A percentile compares a stretch with the other conserved stretches of the same genome.
Conservation (phyloP, 129 eudicot species). For the Centella asiatica region DNA sequence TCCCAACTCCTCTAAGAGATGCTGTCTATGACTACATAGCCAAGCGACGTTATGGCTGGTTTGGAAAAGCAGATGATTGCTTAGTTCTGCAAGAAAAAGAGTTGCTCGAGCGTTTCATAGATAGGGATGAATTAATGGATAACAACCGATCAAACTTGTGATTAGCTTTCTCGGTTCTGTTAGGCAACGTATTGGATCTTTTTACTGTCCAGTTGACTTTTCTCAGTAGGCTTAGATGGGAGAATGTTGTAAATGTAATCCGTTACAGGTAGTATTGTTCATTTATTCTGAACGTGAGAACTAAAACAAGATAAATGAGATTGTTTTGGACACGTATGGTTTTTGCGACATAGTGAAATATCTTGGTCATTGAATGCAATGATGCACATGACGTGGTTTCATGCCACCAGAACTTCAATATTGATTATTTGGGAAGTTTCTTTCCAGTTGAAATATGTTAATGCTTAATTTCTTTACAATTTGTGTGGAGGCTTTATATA, state of each 20-base stretch:
- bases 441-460: neutral
- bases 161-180: constrained; percentile 6
- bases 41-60: constrained; percentile 66
- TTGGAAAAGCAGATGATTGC: constrained; percentile 79
- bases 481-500: too few relatives aligned
- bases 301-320: neutral
- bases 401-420: neutral
- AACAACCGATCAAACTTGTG: constrained; percentile 28
- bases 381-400: too few relatives aligned
- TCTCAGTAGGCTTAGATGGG: constrained; percentile 8
- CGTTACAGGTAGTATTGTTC: neutral
- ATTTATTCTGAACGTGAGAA: neutral
- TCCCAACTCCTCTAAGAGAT: constrained; percentile 84
- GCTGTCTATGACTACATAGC: constrained; percentile 79
- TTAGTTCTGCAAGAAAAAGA: constrained; percentile 75
- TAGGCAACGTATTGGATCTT: neutral
- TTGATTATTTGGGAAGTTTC: neutral
- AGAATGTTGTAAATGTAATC: constrained; percentile 15
- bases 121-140: constrained; percentile 61
- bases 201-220: neutral
- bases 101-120: constrained; percentile 79
- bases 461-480: too few relatives aligned
- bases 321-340: neutral
- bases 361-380: neutral
- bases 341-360: neutral